Conservation (phyloP, 2,329 filamentous ascomycete genomes). For the Trichoderma semiorbis region DNA sequence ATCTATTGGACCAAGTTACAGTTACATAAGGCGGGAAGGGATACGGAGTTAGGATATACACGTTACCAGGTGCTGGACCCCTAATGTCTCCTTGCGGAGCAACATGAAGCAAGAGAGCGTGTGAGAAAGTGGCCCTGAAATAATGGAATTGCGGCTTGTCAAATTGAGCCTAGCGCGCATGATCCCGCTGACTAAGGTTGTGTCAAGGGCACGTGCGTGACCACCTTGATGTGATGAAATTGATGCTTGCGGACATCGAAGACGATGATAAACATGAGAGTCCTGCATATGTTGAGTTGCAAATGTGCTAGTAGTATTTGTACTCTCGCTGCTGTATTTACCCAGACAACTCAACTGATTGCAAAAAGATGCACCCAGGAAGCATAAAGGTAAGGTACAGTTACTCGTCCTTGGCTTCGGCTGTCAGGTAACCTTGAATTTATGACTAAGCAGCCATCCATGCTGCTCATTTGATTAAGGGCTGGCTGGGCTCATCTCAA, state of each 20-base stretch:
- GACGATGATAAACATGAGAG: not conserved
- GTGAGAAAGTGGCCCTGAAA: not conserved
- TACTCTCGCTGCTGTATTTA: not conserved
- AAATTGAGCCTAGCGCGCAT: not conserved
- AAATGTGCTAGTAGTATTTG: not conserved
- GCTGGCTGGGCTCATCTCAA: not conserved
- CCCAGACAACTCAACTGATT: not conserved
- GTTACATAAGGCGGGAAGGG: not conserved
- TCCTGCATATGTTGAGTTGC: not conserved
- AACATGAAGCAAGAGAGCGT: not conserved
- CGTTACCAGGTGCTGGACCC: not conserved
- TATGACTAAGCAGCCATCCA: slow-evolving; percentile 1
- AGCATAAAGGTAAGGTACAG: too few relatives aligned
- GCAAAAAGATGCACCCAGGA: too few relatives aligned
- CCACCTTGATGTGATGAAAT: not conserved
- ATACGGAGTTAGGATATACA: not conserved
- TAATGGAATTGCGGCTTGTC: not conserved
- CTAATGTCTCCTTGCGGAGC: not conserved
- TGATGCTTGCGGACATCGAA: not conserved
- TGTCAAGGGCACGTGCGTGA: not conserved
- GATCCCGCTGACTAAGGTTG: not conserved
- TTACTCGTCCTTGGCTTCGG: too few relatives aligned
- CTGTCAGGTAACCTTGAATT: not conserved
- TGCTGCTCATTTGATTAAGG: slow-evolving; percentile 1
- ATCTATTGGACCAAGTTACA: not conserved